phyloP scores from a whole-genome alignment of 192 early-diverging fungal species.

The Coemansia sp. region DNA sequence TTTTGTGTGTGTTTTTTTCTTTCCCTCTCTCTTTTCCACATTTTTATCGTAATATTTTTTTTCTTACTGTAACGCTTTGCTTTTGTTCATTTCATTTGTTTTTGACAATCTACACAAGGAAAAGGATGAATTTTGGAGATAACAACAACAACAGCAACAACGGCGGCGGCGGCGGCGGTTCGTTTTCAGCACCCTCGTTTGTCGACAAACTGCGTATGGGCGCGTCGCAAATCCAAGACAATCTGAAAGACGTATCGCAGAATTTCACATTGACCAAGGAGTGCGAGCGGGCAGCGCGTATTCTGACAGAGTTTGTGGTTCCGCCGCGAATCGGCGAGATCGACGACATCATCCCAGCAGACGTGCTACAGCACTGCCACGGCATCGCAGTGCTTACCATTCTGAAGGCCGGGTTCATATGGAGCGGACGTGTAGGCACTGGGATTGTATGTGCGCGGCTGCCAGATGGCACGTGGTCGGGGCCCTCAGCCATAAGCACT shows the following conservation, averaged over 20 bases:
- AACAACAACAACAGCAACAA: conserved; percentile 15
- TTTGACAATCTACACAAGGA: background rate
- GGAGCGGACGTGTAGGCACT: conserved; percentile 79
- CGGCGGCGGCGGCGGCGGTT: conserved; percentile 10
- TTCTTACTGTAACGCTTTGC: background rate
- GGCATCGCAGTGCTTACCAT: conserved; percentile 92
- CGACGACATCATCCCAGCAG: conserved; percentile 68
- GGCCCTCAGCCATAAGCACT: conserved; percentile 81
- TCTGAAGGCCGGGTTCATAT: conserved; percentile 90
- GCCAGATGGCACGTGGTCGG: conserved; percentile 74
- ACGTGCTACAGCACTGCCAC: conserved; percentile 71
- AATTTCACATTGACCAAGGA: conserved; percentile 51
- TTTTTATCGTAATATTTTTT: background rate
- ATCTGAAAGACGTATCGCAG: conserved; percentile 37
- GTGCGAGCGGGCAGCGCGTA: conserved; percentile 51
- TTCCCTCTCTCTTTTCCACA: no score
- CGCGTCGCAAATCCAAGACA: conserved; percentile 44
- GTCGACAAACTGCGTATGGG: conserved; percentile 55
- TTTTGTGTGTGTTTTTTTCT: no score
- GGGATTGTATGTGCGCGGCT: conserved; percentile 82
- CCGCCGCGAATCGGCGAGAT: conserved; percentile 53
- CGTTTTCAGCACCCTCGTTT: conserved; percentile 44
- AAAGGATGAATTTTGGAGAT: conserved; percentile 42
- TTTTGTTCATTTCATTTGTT: background rate
- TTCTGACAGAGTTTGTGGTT: conserved; percentile 49